A percentile compares a stretch with the other conserved stretches of the same genome.
Evolutionary conservation across 768 basidiomycete species (phyloP).

Genomic region (Naganishia vishniacii): DNA sequence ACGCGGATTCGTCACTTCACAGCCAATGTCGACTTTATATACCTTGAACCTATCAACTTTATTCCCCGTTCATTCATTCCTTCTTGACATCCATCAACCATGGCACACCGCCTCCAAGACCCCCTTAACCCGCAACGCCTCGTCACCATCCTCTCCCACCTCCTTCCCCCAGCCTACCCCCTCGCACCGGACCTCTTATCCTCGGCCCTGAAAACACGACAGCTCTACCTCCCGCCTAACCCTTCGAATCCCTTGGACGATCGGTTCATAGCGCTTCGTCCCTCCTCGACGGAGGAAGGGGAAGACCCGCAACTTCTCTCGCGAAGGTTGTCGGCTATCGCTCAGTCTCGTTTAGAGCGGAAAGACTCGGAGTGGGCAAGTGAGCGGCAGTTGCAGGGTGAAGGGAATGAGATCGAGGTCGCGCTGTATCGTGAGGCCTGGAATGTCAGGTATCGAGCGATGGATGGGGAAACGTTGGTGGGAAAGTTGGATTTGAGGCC

Average conservation of each 20-base stretch:
- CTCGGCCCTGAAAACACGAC: conserved; percentile 16
- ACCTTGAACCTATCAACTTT: too few relatives aligned
- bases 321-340: conserved; percentile 3
- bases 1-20: background rate
- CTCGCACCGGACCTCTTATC: conserved; percentile 21
- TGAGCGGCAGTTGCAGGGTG: conserved; percentile 13
- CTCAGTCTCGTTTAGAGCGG: background rate
- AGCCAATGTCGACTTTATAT: too few relatives aligned
- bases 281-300: background rate
- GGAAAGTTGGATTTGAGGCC: conserved; percentile 12
- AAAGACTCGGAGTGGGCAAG: conserved; percentile 4
- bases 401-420: conserved; percentile 18
- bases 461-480: conserved; percentile 21
- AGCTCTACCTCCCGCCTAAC: conserved; percentile 24
- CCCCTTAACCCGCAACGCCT: conserved; percentile 17
- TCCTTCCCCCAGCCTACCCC: conserved; percentile 23
- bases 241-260: conserved; percentile 6
- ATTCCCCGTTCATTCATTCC: too few relatives aligned
- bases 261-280: conserved; percentile 22
- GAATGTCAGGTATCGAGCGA: conserved; percentile 9
- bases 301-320: conserved; percentile 8
- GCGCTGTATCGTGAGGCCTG: background rate
- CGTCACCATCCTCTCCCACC: conserved; percentile 22
- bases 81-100: too few relatives aligned
- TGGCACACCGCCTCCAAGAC: background rate